Evolutionary conservation across 2,329 filamentous ascomycete genomes (phyloP).

Genomic region (Seiridium cupressi): DNA sequence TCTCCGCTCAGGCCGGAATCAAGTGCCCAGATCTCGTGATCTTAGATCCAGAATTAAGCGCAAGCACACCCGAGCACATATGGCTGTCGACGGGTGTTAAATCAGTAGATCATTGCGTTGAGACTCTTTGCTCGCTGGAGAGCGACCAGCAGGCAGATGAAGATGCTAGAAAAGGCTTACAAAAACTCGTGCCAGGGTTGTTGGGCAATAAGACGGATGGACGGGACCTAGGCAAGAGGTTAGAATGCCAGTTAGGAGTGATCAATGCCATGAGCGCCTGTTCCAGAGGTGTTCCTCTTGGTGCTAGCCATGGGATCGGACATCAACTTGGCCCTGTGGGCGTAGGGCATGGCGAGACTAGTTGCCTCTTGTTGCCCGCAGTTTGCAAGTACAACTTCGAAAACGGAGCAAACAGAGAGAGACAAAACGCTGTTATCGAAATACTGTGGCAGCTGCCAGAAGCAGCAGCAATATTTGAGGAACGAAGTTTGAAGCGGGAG

Average conservation of each 20-base stretch:
- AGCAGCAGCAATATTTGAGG: constrained; percentile 28
- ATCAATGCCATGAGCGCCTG: constrained; percentile 49
- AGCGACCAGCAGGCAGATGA: constrained; percentile 18
- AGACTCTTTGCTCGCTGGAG: constrained; percentile 24
- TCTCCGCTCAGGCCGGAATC: constrained; percentile 24
- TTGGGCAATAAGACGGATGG: constrained; percentile 20
- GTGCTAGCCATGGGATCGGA: constrained; percentile 50
- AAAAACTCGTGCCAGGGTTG: constrained; percentile 19
- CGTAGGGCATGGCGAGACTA: constrained; percentile 60
- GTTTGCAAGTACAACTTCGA: constrained; percentile 55
- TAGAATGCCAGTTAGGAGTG: constrained; percentile 48
- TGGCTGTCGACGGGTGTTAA: constrained; percentile 55
- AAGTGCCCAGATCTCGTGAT: constrained; percentile 51
- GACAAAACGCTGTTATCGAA: constrained; percentile 37
- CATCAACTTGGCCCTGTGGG: constrained; percentile 54
- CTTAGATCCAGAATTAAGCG: constrained; percentile 50
- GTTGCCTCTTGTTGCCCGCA: constrained; percentile 52
- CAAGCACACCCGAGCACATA: constrained; percentile 47
- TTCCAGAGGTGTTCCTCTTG: constrained; percentile 39
- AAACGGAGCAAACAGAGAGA: constrained; percentile 33
- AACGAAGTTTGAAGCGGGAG: constrained; percentile 22
- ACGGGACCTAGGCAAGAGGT: constrained; percentile 38
- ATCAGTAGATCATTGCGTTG: constrained; percentile 30
- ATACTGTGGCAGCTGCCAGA: constrained; percentile 37
- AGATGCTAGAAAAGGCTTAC: constrained; percentile 15